Conservation (phyloP, 2,329 filamentous ascomycete species). For the Byssochlamys sp. region DNA sequence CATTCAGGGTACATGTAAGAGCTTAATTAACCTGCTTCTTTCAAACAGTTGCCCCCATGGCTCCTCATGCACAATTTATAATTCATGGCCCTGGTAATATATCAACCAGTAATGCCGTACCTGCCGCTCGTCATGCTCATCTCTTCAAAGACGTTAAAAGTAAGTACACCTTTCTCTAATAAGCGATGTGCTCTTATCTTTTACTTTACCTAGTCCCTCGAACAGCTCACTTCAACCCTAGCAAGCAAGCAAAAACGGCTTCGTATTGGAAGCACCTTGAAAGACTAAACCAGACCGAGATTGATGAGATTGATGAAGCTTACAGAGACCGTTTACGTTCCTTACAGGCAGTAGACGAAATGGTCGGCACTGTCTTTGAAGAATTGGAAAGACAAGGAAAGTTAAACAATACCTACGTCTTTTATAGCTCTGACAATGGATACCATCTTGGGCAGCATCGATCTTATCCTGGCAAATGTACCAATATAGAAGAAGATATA, state of each 20-base stretch:
- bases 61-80: constrained; percentile 48
- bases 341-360: constrained; percentile 46
- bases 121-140: constrained; percentile 47
- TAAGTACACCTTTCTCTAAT: too few relatives aligned
- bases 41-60: constrained; percentile 54
- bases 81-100: constrained; percentile 6
- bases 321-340: constrained; percentile 41
- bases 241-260: constrained; percentile 33
- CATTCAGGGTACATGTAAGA: too few relatives aligned
- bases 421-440: constrained; percentile 52
- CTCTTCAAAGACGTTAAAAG: constrained; percentile 53
- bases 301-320: constrained; percentile 45
- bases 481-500: too few relatives aligned
- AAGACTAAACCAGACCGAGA: constrained; percentile 35
- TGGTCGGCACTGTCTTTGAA: constrained; percentile 37
- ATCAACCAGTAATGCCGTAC: constrained; percentile 18
- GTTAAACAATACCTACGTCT: constrained; percentile 46
- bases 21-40: too few relatives aligned
- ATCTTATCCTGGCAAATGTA: constrained; percentile 49
- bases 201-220: constrained; percentile 51
- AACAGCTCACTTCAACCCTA: constrained; percentile 56
- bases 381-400: constrained; percentile 32
- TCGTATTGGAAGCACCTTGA: constrained; percentile 37
- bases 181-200: too few relatives aligned
- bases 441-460: constrained; percentile 52